Evolutionary conservation across 805 yeast genomes (phyloP), one percentile per base, ranked within the genome.

Genomic region (Wickerhamomyces silvicola): DNA sequence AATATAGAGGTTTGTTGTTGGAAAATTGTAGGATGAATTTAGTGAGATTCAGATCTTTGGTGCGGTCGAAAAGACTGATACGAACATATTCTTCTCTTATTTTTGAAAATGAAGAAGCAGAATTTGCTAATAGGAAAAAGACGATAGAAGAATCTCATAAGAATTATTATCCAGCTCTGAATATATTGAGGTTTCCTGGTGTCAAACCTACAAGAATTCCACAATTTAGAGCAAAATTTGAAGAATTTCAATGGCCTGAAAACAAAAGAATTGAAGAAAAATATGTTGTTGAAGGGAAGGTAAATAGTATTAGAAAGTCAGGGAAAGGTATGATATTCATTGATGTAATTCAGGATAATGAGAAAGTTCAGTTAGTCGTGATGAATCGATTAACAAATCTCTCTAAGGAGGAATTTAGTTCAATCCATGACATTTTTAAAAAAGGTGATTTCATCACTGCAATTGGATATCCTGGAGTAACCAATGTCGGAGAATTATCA

Each of bases 401-500:
- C 6, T 40, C 60, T 1, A 62, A 57, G 15, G 70, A 62, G 1
- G 66, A 64, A 24, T 78, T 76, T 40, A 47, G 50, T 4, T 37
- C 41, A 18, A 40, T 41, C n/a, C 51, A 51, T 43, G 52, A 52
- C 4, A 50, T 59, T 19, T 57, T 86, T 24, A 65, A 79, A 29
- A 70, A 70, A 15, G 96, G 96, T 0, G 98, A 90, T 49, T 70
- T 68, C 27, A 59, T 90, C 4, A 59, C 72, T 7, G 74, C 79
- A 16, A 46, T 57, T 4, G 98, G 98, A 0, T 51, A 45, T 16
- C 87, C 96, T 0, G 84, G 90, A 17, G 53, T 70, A 3, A 84
- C 97, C 0, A 75, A 78, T 33, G 74, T 75, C 4, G 92, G 90
- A 1, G 95, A 88, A 42, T 59, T 87, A 7, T 80, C 95, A 1